Percentiles rank a stretch among this genome's conserved stretches.
Conservation (phyloP, 768 basidiomycete species). For the Tylopilus vinaceipallidus region DNA sequence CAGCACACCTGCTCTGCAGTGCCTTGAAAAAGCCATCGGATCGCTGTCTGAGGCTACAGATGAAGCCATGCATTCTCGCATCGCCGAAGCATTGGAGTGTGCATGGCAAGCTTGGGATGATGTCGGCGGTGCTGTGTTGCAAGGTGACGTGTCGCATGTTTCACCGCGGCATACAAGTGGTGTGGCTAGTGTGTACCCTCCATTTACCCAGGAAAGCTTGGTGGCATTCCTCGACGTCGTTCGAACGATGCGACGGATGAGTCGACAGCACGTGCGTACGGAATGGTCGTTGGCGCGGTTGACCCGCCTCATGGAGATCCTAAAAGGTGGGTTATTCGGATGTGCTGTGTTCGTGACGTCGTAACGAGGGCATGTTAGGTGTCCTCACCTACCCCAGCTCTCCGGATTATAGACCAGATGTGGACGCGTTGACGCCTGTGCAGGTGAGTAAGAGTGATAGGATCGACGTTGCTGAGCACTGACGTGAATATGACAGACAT, state of each 20-base stretch:
- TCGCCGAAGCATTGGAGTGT: constrained; percentile 51
- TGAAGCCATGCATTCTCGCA: constrained; percentile 33
- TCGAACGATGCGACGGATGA: constrained; percentile 53
- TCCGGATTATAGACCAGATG: constrained; percentile 85
- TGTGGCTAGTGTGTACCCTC: constrained; percentile 4
- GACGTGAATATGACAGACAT: constrained; percentile 43
- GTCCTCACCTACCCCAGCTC: constrained; percentile 78
- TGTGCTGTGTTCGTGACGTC: background rate
- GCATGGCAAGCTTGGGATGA: constrained; percentile 71
- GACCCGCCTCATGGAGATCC: constrained; percentile 66
- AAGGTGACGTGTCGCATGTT: constrained; percentile 18
- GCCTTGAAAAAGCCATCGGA: constrained; percentile 75
- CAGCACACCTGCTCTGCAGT: constrained; percentile 82
- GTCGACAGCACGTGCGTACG: constrained; percentile 40
- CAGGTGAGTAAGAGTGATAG: constrained; percentile 48
- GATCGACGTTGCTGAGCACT: background rate
- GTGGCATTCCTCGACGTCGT: constrained; percentile 77
- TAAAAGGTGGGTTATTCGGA: constrained; percentile 62
- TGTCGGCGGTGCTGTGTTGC: constrained; percentile 56
- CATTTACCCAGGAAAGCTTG: constrained; percentile 70
- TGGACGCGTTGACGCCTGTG: constrained; percentile 76
- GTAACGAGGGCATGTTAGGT: constrained; percentile 37
- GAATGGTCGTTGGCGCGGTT: constrained; percentile 71
- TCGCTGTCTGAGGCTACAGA: constrained; percentile 44
- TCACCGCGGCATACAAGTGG: constrained; percentile 13